Evolutionary conservation across 2,329 filamentous ascomycete species (phyloP).

Genomic region (Colletotrichum higginsianum): DNA sequence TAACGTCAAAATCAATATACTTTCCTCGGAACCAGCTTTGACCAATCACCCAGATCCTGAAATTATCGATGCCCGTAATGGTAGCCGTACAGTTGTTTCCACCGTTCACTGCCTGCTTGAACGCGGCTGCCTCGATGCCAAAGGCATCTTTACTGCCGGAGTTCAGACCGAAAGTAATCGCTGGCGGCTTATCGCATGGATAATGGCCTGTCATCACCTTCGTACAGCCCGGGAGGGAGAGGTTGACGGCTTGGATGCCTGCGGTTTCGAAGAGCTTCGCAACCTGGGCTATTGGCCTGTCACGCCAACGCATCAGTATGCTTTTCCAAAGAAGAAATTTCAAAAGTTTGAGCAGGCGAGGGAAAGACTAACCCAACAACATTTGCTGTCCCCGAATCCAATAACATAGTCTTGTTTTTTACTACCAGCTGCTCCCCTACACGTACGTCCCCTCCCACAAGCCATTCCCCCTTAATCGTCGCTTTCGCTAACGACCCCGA

Average conservation of each 20-base stretch:
- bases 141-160: neutral
- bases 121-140: neutral
- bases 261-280: neutral
- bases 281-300: neutral
- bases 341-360: neutral
- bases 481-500: neutral
- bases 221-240: neutral
- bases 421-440: neutral
- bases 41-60: neutral
- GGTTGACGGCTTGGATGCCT: slow-evolving; percentile 1
- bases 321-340: too few species aligned
- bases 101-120: neutral
- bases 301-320: neutral
- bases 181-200: neutral
- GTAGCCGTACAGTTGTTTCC: neutral
- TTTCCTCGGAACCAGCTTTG: neutral
- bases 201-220: neutral
- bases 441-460: neutral
- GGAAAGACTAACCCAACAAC: neutral
- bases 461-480: neutral
- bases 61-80: neutral
- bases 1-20: slow-evolving; percentile 2
- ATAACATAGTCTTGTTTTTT: accelerated
- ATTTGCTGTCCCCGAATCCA: slow-evolving; percentile 1
- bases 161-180: neutral